A percentile compares a stretch with the other conserved stretches of the same genome.
phyloP scores from a whole-genome alignment of 192 early-diverging fungal species.

The Gigaspora rosea region DNA sequence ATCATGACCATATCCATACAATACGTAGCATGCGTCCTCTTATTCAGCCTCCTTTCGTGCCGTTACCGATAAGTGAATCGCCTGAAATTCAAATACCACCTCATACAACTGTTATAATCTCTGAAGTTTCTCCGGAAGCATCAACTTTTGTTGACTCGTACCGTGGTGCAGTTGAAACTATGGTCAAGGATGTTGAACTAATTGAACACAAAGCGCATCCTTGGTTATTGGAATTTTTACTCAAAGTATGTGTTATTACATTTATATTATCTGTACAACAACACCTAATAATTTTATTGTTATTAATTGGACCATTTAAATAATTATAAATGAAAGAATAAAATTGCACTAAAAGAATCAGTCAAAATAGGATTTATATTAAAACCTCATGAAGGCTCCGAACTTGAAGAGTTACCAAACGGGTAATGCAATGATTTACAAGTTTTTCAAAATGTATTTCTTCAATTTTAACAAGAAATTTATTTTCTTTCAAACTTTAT shows the following conservation, averaged over 20 bases:
- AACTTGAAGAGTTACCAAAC: conserved; percentile 53
- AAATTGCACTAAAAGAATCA: conserved; percentile 69
- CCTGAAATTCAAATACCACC: conserved; percentile 67
- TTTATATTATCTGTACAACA: background rate
- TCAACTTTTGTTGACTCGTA: conserved; percentile 72
- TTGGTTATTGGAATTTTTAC: conserved; percentile 86
- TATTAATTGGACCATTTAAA: background rate
- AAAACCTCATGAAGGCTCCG: conserved; percentile 59
- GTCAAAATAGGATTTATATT: conserved; percentile 85
- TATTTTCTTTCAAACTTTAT: conserved; percentile 33
- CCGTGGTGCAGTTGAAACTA: conserved; percentile 61
- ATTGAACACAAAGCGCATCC: conserved; percentile 75
- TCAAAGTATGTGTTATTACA: conserved; percentile 49
- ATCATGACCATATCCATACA: background rate
- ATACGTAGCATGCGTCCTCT: conserved; percentile 30
- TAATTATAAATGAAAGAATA: conserved; percentile 47
- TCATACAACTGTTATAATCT: conserved; percentile 69
- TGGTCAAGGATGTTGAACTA: conserved; percentile 47
- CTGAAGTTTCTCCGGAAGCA: conserved; percentile 75
- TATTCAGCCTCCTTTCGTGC: conserved; percentile 44
- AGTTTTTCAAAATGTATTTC: conserved; percentile 13
- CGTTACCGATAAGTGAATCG: conserved; percentile 53
- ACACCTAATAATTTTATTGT: background rate
- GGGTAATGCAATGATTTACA: conserved; percentile 42
- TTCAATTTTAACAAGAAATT: background rate